phyloP scores from a whole-genome alignment of 176 grass and related monocot species.

The Poa annua region DNA sequence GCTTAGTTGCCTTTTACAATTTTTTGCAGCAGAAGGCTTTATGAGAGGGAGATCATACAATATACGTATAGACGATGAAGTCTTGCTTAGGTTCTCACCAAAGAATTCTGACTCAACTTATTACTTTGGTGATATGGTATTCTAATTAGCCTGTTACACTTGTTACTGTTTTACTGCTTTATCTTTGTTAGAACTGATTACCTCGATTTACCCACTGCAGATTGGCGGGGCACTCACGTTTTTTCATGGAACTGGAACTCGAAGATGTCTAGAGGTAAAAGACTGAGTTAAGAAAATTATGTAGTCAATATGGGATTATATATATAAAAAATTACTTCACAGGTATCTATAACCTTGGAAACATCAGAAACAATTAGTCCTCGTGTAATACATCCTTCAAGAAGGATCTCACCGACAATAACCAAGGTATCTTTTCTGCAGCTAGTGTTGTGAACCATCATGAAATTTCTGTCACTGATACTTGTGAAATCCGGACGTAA shows the following conservation, averaged over 20 bases:
- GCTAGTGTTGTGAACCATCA: slow-evolving; percentile 30
- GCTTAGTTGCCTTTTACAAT: slow-evolving; percentile 32
- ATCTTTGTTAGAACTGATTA: slow-evolving; percentile 23
- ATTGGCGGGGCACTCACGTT: slow-evolving; percentile 89
- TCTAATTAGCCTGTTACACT: slow-evolving; percentile 34
- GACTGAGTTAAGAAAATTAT: slow-evolving; percentile 8
- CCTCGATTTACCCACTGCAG: slow-evolving; percentile 53
- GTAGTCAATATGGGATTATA: slow-evolving; percentile 25
- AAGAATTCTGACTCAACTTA: slow-evolving; percentile 96
- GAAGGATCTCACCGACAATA: slow-evolving; percentile 84
- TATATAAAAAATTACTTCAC: slow-evolving; percentile 29
- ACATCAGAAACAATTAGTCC: slow-evolving; percentile 90
- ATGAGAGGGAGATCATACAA: slow-evolving; percentile 89
- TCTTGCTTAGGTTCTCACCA: slow-evolving; percentile 91
- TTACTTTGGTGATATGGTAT: slow-evolving; percentile 98
- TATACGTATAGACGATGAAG: slow-evolving; percentile 87
- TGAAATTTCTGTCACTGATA: not conserved
- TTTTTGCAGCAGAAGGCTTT: slow-evolving; percentile 89
- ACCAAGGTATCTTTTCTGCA: slow-evolving; percentile 70
- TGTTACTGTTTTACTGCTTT: not conserved
- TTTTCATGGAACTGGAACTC: slow-evolving; percentile 74
- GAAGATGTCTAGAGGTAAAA: slow-evolving; percentile 88
- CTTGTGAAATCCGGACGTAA: not conserved
- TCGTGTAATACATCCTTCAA: slow-evolving; percentile 87
- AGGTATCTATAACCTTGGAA: slow-evolving; percentile 94